Base-by-base conservation (phyloP, 352 stramenopile genomes). In the Aphanomyces stellatus region DNA sequence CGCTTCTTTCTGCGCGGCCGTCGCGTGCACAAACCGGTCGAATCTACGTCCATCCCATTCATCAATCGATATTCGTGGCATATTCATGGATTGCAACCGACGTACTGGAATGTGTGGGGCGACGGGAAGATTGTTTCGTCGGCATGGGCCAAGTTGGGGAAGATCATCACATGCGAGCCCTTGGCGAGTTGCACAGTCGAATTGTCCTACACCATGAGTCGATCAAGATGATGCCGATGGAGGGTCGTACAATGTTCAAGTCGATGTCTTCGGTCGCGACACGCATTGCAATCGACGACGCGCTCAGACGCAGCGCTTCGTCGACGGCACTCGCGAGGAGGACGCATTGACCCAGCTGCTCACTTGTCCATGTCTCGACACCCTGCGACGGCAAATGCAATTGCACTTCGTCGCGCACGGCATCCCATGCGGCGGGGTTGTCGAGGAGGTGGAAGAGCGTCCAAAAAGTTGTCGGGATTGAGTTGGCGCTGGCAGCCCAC, bases 381-480 rank as follows among this genome's bases (percentile, higher is more conserved):
- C 5, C 41, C 7, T 13, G 5, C 25, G 6, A 24, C 6, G 60
- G 43, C 5, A 69, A 25, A 31, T 53, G 46, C 28, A 13, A 30
- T 11, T 64, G 40, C 7, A 69, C 63, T 65, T 69, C 63, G 24
- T 40, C 63, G 10, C 19, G 24, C 4, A 69, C 53, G 10, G 51
- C 37, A n/a, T 19, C 24, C 63, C 63, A 69, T 27, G 63, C 63
- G 13, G 28, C 37, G 7, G 22, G 15, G 46, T 69, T 22, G 5
- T 35, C 4, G 15, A 69, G 31, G 0, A 69, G 53, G 22, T 65
- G 8, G 40, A 59, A 69, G 13, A 69, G 34, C 2, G 63, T 51
- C 63, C 63, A 69, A 31, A 55, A 69, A 17, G 53, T 25, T 10
- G 63, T 65, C 42, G 63, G 63, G 17, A 69, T 51, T 8, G 63